A percentile compares a stretch with the other conserved stretches of the same genome.
Conservation (phyloP, 2,329 filamentous ascomycete species). For the Trichoderma atrobrunneum region DNA sequence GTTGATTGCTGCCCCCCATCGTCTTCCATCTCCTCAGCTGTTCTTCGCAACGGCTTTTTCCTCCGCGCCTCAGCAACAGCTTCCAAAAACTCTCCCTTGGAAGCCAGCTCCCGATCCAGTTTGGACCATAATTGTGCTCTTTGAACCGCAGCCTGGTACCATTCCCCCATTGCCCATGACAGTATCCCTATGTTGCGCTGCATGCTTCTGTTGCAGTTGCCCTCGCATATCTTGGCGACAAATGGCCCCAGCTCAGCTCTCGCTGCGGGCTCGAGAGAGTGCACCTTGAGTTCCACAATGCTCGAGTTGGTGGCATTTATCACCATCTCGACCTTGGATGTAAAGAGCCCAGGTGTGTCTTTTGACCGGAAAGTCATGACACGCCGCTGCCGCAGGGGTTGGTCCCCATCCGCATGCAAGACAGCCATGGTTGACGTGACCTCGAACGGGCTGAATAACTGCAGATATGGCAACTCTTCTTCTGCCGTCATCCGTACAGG, state of each 20-base stretch:
- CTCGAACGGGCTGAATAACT: constrained; percentile 66
- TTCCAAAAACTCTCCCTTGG: constrained; percentile 30
- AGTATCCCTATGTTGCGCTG: constrained; percentile 57
- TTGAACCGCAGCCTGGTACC: constrained; percentile 59
- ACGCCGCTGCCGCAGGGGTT: constrained; percentile 51
- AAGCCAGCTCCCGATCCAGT: constrained; percentile 47
- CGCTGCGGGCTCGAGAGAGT: constrained; percentile 56
- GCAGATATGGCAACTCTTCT: constrained; percentile 66
- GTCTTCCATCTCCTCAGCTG: constrained; percentile 26
- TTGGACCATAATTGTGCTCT: constrained; percentile 62
- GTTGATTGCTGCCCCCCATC: background rate
- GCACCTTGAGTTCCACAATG: constrained; percentile 53
- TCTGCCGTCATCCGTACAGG: constrained; percentile 60
- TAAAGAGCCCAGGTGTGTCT: constrained; percentile 51
- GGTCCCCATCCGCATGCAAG: constrained; percentile 35
- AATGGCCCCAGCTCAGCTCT: constrained; percentile 57
- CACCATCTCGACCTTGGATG: constrained; percentile 54
- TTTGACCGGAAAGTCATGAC: constrained; percentile 49
- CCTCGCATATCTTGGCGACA: constrained; percentile 42
- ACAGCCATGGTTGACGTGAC: constrained; percentile 55
- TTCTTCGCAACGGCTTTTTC: constrained; percentile 26
- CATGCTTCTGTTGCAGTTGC: constrained; percentile 43
- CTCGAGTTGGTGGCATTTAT: constrained; percentile 53
- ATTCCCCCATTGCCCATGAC: constrained; percentile 67
- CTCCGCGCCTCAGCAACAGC: constrained; percentile 27